These are phyloP conservation scores for Phytophthora gonapodyides DNA, from an alignment of 352 stramenopile species.

Conservation along the genomic window DNA sequence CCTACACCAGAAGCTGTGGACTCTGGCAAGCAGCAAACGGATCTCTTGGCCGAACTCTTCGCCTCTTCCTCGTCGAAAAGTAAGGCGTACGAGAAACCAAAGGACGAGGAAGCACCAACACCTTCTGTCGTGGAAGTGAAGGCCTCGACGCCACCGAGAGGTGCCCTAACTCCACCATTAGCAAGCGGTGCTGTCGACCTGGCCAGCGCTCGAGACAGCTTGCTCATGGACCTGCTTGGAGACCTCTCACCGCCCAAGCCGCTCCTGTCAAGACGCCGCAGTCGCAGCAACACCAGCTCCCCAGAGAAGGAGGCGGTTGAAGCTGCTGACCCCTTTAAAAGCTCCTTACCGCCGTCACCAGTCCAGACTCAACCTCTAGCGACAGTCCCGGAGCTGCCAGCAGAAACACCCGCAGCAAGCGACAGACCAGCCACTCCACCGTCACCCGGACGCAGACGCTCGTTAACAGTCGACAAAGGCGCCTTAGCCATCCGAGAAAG, in stretches of 20 bases:
- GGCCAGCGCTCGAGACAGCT: conserved; percentile 52
- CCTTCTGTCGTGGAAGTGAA: conserved; percentile 1
- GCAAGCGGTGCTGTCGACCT: conserved; percentile 11
- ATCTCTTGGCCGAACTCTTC: conserved; percentile 40
- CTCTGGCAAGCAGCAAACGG: conserved; percentile 25
- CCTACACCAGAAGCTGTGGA: conserved; percentile 2
- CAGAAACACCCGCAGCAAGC: conserved; percentile 5
- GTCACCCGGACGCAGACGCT: conserved; percentile 39
- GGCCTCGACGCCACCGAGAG: conserved; percentile 8
- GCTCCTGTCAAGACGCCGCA: conserved; percentile 6
- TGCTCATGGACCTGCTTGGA: conserved; percentile 58
- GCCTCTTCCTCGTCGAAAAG: conserved; percentile 12
- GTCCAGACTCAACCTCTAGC: conserved; percentile 9
- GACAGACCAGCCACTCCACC: conserved; percentile 14
- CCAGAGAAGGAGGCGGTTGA: conserved; percentile 30
- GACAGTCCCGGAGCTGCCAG: conserved; percentile 11
- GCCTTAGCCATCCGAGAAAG: conserved; percentile 49
- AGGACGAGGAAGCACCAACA: background rate
- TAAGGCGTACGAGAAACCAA: conserved; percentile 1
- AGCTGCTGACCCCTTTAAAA: conserved; percentile 17
- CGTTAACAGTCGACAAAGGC: conserved; percentile 48
- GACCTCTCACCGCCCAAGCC: conserved; percentile 43
- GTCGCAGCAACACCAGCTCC: conserved; percentile 16
- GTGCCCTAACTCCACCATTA: background rate
- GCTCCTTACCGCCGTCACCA: conserved; percentile 14